Evolutionary conservation across 2,329 filamentous ascomycete genomes (phyloP).

Genomic region (Leptographium galeiforme): DNA sequence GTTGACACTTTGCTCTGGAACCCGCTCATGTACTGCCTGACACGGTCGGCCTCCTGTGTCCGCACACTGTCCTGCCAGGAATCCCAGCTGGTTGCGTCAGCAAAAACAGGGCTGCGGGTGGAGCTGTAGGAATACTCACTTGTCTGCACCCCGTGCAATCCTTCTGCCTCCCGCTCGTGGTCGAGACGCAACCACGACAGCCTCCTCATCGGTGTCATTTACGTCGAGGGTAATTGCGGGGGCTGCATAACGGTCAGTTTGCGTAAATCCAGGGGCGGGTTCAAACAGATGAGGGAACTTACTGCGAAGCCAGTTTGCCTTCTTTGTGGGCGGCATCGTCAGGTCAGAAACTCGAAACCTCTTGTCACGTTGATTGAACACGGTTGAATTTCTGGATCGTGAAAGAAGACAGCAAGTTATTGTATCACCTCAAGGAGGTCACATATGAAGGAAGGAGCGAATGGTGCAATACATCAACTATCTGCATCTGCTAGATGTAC

Average conservation of each 20-base stretch:
- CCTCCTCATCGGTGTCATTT: not conserved
- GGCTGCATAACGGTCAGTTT: not conserved
- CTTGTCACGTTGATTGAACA: no score
- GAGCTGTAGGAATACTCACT: not conserved
- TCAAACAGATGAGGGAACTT: not conserved
- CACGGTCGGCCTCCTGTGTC: conserved; percentile 9
- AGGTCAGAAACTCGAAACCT: no score
- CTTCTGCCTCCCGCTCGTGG: not conserved
- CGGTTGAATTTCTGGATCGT: no score
- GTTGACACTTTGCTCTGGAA: conserved; percentile 5
- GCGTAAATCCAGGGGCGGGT: not conserved
- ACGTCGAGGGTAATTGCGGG: not conserved
- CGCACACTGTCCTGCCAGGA: conserved; percentile 6
- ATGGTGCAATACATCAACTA: no score
- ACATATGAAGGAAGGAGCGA: no score
- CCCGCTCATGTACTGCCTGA: conserved; percentile 6
- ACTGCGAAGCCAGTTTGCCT: not conserved
- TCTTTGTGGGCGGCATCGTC: no score
- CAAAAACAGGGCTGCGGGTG: not conserved
- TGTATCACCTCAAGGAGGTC: no score
- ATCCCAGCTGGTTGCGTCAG: conserved; percentile 3
- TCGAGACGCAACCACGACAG: not conserved
- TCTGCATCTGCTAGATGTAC: no score
- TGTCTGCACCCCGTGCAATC: not conserved
- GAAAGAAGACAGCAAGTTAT: no score